Percentiles rank a stretch among this genome's conserved stretches.
phyloP scores from a whole-genome alignment of 768 basidiomycete genomes.

The Leucosporidium creatinivorum region DNA sequence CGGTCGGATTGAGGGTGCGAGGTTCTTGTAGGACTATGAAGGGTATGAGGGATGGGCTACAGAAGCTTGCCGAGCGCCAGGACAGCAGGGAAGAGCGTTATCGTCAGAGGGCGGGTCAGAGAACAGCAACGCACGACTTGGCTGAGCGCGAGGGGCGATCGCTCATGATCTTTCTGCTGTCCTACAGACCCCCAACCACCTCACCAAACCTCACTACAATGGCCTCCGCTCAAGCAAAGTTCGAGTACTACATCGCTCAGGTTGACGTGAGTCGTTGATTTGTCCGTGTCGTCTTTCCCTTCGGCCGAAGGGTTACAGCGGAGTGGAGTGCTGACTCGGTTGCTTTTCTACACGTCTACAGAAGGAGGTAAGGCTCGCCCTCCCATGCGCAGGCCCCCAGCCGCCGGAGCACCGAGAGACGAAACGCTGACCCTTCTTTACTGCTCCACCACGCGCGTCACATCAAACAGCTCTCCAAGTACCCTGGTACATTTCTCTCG shows the following conservation, averaged over 20 bases:
- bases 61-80: no score
- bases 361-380: not conserved
- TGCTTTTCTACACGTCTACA: not conserved
- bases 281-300: not conserved
- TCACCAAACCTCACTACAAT: not conserved
- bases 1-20: no score
- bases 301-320: no score
- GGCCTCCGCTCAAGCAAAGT: constrained; percentile 61
- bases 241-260: constrained; percentile 68
- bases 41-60: no score
- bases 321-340: not conserved
- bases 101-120: no score
- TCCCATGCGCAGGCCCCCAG: not conserved
- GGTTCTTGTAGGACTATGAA: no score
- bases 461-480: constrained; percentile 55
- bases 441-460: not conserved
- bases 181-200: not conserved
- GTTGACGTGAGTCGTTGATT: constrained; percentile 87
- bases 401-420: constrained; percentile 1
- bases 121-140: no score
- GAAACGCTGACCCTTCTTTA: constrained; percentile 2
- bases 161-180: no score
- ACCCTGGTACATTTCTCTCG: constrained; percentile 50
- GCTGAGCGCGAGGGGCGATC: no score
- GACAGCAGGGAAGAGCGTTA: no score